Evolutionary conservation across 345 rosid genomes (phyloP).

Genomic region (Rhizophora mangle): DNA sequence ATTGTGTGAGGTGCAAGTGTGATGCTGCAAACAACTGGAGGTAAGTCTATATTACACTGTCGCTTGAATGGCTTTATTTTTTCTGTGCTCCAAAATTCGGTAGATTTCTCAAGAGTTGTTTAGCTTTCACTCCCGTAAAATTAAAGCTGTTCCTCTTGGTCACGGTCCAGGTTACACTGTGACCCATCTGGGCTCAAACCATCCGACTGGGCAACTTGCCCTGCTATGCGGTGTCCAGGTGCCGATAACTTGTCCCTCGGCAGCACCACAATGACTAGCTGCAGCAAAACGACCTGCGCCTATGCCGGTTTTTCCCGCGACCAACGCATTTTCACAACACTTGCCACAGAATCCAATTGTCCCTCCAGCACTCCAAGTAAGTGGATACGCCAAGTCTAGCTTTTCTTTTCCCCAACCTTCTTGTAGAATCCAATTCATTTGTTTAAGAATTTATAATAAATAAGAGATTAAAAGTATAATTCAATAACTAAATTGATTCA

Average conservation of each 20-base stretch:
- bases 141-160: conserved; percentile 5
- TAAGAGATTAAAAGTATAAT: too few species aligned
- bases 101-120: background rate
- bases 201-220: conserved; percentile 41
- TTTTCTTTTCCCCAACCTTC: background rate
- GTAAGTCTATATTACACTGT: conserved; percentile 33
- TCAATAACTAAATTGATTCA: too few species aligned
- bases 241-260: conserved; percentile 36
- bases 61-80: too few species aligned
- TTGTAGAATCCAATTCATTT: too few species aligned
- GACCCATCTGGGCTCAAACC: conserved; percentile 40
- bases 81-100: too few species aligned
- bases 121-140: background rate
- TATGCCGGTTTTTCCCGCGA: conserved; percentile 56
- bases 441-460: too few species aligned
- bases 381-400: conserved; percentile 16
- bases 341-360: conserved; percentile 35
- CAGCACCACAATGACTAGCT: conserved; percentile 35
- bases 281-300: conserved; percentile 46
- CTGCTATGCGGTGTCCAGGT: conserved; percentile 49
- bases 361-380: conserved; percentile 24
- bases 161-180: conserved; percentile 57
- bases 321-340: conserved; percentile 41
- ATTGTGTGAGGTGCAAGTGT: conserved; percentile 60
- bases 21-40: conserved; percentile 52